Conservation (phyloP, 371 early-diverging fungal genomes). For the Syncephalastrum racemosum region DNA sequence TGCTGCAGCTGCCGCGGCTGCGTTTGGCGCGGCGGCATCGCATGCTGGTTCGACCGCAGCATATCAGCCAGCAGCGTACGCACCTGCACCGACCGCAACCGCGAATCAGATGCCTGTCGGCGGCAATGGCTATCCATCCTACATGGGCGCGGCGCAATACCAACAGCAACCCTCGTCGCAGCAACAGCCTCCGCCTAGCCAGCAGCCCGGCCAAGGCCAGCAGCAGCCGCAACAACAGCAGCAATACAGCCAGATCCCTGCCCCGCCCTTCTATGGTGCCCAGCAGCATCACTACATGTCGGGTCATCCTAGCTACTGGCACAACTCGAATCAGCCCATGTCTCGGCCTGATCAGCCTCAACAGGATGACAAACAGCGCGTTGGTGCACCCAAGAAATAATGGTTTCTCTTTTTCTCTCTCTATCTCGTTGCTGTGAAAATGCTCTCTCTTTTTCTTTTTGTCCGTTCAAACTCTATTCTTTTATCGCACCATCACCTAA, state of each 20-base stretch:
- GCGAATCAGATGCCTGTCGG: conserved; percentile 17
- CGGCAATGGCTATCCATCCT: conserved; percentile 24
- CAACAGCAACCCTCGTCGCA: conserved; percentile 11
- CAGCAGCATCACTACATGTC: conserved; percentile 42
- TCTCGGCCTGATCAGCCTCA: conserved; percentile 23
- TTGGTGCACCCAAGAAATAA: conserved; percentile 10
- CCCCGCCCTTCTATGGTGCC: conserved; percentile 37
- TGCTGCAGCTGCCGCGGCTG: conserved; percentile 13
- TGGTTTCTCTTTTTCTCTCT: conserved; percentile 1
- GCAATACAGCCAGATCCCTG: conserved; percentile 33
- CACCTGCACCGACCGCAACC: conserved; percentile 14
- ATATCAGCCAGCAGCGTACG: conserved; percentile 13
- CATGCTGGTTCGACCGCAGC: conserved; percentile 11
- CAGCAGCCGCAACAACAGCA: conserved; percentile 20
- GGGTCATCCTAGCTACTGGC: conserved; percentile 37
- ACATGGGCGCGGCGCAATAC: conserved; percentile 17
- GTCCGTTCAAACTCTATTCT: neutral
- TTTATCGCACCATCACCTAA: neutral
- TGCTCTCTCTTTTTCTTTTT: neutral
- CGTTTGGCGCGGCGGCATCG: conserved; percentile 12
- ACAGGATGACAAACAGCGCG: conserved; percentile 26
- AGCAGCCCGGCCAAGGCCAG: conserved; percentile 13
- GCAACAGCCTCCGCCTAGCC: conserved; percentile 11
- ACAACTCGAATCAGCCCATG: conserved; percentile 10
- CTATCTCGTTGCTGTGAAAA: neutral